These are phyloP conservation scores for Thymus quinquecostatus DNA, from an alignment of 257 asterid species.

Conservation along the genomic window DNA sequence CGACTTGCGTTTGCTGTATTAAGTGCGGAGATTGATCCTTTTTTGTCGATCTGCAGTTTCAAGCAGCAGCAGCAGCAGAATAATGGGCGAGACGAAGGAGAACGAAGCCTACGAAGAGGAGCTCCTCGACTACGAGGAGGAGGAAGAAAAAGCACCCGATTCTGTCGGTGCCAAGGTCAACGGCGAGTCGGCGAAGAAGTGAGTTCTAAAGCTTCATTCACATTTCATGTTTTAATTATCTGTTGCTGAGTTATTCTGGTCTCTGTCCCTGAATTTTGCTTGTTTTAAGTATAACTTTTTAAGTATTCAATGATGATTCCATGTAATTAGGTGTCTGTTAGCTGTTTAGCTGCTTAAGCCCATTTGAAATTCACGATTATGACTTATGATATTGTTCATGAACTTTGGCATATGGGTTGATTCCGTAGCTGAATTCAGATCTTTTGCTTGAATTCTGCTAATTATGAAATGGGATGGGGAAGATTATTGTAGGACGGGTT, in stretches of 20 bases:
- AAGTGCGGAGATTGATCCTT: conserved; percentile 15
- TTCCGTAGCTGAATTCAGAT: neutral
- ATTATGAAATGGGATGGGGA: neutral
- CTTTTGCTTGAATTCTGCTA: neutral
- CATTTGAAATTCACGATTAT: neutral
- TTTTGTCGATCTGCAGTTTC: conserved; percentile 30
- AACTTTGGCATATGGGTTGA: neutral
- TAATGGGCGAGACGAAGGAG: conserved; percentile 79
- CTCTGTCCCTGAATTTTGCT: neutral
- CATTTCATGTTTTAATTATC: neutral
- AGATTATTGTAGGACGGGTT: neutral
- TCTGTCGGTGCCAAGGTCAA: conserved; percentile 63
- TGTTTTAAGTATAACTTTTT: too few species aligned
- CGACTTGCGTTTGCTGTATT: conserved; percentile 5
- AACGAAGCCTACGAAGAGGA: conserved; percentile 92
- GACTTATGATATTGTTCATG: neutral
- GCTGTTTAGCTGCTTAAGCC: neutral
- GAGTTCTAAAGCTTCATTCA: conserved; percentile 22
- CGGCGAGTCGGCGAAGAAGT: conserved; percentile 92
- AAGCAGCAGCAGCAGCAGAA: conserved; percentile 26
- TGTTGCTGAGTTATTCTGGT: neutral
- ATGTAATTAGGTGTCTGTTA: neutral
- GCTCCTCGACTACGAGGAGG: conserved; percentile 96
- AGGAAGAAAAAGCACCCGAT: conserved; percentile 79
- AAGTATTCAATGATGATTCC: neutral